phyloP scores from a whole-genome alignment of 208 protist species.

The Balamuthia mandrillaris region DNA sequence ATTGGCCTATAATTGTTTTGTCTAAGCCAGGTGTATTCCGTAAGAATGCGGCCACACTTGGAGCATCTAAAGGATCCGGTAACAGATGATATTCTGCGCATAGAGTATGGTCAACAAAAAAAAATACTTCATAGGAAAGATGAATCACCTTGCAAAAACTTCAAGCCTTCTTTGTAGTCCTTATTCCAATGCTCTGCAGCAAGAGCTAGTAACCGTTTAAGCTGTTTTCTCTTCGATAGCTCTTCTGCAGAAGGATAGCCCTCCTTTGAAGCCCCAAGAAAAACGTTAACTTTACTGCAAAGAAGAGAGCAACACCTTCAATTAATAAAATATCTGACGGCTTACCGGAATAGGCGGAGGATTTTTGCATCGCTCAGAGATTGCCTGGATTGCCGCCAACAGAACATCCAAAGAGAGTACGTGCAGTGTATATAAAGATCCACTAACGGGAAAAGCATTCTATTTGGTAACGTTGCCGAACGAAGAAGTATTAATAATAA shows the following conservation, averaged over 20 bases:
- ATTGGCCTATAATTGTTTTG: conserved; percentile 9
- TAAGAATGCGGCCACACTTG: neutral
- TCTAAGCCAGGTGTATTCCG: neutral
- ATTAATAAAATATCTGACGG: too few relatives aligned
- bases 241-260: conserved; percentile 4
- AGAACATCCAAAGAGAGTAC: conserved; percentile 48
- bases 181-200: conserved; percentile 33
- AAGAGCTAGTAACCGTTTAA: conserved; percentile 9
- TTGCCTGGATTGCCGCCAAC: conserved; percentile 23
- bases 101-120: neutral
- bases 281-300: too few relatives aligned
- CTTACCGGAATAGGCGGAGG: too few relatives aligned
- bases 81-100: conserved; percentile 3
- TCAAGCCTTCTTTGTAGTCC: conserved; percentile 20
- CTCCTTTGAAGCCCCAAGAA: too few relatives aligned
- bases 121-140: neutral
- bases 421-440: conserved; percentile 44
- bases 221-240: conserved; percentile 28
- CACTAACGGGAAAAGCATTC: conserved; percentile 41
- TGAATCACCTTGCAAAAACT: conserved; percentile 5
- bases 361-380: conserved; percentile 32
- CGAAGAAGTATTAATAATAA: neutral
- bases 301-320: too few relatives aligned
- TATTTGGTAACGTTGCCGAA: too few relatives aligned
- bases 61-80: neutral